These are phyloP conservation scores for Candolleomyces efflorescens DNA, from an alignment of 768 basidiomycete species.

Conservation along the genomic window DNA sequence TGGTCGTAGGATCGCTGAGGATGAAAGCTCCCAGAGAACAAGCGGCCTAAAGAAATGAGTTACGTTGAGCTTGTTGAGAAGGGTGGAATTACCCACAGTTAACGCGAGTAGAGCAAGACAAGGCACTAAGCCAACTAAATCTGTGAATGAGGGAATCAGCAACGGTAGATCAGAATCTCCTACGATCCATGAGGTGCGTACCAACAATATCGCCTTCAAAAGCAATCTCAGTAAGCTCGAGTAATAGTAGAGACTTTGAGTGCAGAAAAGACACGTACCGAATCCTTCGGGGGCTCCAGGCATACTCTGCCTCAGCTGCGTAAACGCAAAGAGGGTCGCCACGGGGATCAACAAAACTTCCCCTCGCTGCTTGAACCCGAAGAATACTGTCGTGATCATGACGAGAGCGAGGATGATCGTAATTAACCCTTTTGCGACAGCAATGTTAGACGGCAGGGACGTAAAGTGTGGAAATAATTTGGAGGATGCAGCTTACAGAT, in stretches of 20 bases:
- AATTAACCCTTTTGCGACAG: constrained; percentile 15
- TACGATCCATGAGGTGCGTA: neutral
- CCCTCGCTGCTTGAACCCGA: constrained; percentile 19
- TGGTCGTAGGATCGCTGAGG: constrained; percentile 16
- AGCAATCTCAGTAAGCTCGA: neutral
- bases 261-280: constrained; percentile 8
- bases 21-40: constrained; percentile 19
- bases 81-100: constrained; percentile 12
- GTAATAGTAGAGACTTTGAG: neutral
- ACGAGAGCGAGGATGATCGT: constrained; percentile 21
- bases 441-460: neutral
- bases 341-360: constrained; percentile 24
- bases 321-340: constrained; percentile 23
- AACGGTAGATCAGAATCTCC: neutral
- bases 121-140: constrained; percentile 19
- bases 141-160: constrained; percentile 1
- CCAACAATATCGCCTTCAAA: constrained; percentile 16
- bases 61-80: neutral
- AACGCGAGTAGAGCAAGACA: constrained; percentile 20
- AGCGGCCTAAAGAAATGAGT: constrained; percentile 11
- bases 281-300: constrained; percentile 20
- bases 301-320: constrained; percentile 20
- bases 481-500: constrained; percentile 12
- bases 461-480: neutral
- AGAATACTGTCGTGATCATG: constrained; percentile 22